phyloP scores from a whole-genome alignment of 2,329 filamentous ascomycete genomes.

The Lizonia empirigonia region DNA sequence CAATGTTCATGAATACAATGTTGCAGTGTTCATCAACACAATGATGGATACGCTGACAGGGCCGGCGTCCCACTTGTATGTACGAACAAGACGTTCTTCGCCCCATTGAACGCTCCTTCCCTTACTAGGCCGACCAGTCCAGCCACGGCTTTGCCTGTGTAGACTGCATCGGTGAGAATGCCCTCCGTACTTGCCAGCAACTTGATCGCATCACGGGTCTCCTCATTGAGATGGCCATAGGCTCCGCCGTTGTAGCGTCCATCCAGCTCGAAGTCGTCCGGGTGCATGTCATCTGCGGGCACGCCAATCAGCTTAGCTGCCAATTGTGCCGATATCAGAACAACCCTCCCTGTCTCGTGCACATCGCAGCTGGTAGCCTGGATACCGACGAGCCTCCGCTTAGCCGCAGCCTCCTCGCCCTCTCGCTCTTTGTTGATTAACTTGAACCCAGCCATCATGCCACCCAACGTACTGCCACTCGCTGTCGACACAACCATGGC shows the following conservation, averaged over 20 bases:
- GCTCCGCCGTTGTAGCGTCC: constrained; percentile 4
- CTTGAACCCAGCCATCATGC: constrained; percentile 14
- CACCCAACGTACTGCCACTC: constrained; percentile 11
- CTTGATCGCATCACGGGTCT: constrained; percentile 4
- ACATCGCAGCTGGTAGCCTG: constrained; percentile 12
- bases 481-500: constrained; percentile 9
- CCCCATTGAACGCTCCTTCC: constrained; percentile 1
- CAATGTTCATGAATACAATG: constrained; percentile 5
- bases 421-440: neutral
- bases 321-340: neutral
- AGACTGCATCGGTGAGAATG: constrained; percentile 11
- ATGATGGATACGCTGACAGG: constrained; percentile 6
- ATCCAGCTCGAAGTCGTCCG: constrained; percentile 7
- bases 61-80: constrained; percentile 11
- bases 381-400: neutral
- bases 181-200: constrained; percentile 7
- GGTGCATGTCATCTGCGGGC: neutral
- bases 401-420: neutral
- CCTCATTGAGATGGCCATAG: constrained; percentile 5
- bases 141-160: constrained; percentile 13
- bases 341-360: constrained; percentile 4
- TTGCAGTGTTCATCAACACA: neutral
- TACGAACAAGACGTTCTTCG: constrained; percentile 7
- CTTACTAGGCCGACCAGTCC: constrained; percentile 1
- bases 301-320: constrained; percentile 4